These are phyloP conservation scores for Cornus controversa DNA, from an alignment of 148 eudicot genomes.

Conservation along the genomic window DNA sequence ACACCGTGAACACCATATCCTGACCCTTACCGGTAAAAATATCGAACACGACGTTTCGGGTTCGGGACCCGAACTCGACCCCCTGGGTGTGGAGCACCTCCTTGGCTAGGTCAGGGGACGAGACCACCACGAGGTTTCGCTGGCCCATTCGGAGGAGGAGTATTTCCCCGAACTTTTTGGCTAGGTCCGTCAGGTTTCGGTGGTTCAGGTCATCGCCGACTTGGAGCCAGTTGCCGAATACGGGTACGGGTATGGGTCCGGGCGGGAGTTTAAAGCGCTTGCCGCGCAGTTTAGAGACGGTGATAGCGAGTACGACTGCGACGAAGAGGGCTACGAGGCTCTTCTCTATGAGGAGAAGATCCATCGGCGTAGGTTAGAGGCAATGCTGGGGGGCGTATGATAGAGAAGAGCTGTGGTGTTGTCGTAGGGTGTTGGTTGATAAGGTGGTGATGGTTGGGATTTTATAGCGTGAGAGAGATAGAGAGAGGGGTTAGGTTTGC, in stretches of 20 bases:
- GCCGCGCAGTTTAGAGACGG: conserved; percentile 49
- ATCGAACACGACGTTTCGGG: conserved; percentile 70
- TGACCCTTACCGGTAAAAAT: conserved; percentile 78
- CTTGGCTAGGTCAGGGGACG: conserved; percentile 65
- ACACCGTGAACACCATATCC: conserved; percentile 76
- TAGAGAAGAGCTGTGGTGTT: not conserved
- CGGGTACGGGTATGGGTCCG: conserved; percentile 63
- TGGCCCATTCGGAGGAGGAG: conserved; percentile 65
- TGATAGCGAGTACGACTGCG: conserved; percentile 37
- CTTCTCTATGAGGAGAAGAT: conserved; percentile 65
- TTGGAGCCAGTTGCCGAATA: conserved; percentile 80
- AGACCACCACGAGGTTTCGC: conserved; percentile 60
- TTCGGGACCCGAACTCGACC: conserved; percentile 71
- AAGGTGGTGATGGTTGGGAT: not conserved
- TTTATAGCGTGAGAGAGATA: conserved; percentile 14
- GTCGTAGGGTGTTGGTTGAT: not conserved
- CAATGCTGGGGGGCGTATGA: not conserved
- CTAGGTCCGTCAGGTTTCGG: conserved; percentile 45
- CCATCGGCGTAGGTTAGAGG: conserved; percentile 25
- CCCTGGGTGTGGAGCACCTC: conserved; percentile 79
- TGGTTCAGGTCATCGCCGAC: conserved; percentile 78
- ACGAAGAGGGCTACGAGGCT: conserved; percentile 42
- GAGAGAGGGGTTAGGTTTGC: not conserved
- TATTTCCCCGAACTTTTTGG: conserved; percentile 57
- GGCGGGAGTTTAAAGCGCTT: conserved; percentile 62